A percentile compares a stretch with the other conserved stretches of the same genome.
Conservation (phyloP, 176 grass and related monocot species). For the Saccharum officinarum region DNA sequence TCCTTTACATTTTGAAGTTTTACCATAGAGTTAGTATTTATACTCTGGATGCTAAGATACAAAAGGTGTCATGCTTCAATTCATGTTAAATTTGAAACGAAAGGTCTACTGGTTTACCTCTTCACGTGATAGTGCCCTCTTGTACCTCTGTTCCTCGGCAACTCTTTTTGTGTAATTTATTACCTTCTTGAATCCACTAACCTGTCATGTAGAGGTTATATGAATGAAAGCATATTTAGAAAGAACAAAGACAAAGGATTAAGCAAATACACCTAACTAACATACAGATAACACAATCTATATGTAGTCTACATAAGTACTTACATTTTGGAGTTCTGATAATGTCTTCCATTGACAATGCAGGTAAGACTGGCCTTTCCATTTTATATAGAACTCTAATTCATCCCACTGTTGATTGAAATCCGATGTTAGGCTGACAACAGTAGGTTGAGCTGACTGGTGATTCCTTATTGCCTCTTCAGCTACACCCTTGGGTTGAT, state of each 20-base stretch:
- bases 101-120: constrained; percentile 59
- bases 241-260: constrained; percentile 1
- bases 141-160: constrained; percentile 83
- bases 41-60: constrained; percentile 13
- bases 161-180: constrained; percentile 98
- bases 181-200: constrained; percentile 99
- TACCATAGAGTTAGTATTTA: constrained; percentile 8
- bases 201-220: constrained; percentile 53
- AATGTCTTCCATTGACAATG: constrained; percentile 96
- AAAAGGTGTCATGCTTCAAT: not conserved
- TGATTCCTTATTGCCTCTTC: constrained; percentile 73
- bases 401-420: constrained; percentile 75
- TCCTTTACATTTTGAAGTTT: not conserved
- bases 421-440: constrained; percentile 57
- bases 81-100: constrained; percentile 13
- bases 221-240: constrained; percentile 25
- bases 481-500: constrained; percentile 77
- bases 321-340: constrained; percentile 79
- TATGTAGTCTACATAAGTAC: constrained; percentile 15
- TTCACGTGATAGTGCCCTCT: constrained; percentile 86
- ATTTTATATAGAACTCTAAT: constrained; percentile 98
- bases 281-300: constrained; percentile 8
- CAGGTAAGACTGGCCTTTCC: constrained; percentile 94
- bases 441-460: constrained; percentile 72
- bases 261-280: constrained; percentile 5